phyloP scores from a whole-genome alignment of 768 basidiomycete genomes.

The Lactifluus subvellereus region DNA sequence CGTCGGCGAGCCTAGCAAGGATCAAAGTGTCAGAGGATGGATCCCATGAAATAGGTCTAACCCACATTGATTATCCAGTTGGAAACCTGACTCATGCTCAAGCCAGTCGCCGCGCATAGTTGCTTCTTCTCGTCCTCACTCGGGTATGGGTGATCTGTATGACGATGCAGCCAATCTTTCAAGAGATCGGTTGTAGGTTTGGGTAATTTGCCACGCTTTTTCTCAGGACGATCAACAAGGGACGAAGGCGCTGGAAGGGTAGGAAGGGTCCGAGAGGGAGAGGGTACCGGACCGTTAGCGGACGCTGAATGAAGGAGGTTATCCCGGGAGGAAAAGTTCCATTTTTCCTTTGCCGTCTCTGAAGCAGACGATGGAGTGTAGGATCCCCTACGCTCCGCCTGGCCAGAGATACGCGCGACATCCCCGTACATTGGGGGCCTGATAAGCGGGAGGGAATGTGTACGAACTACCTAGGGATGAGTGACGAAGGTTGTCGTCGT shows the following conservation, averaged over 20 bases:
- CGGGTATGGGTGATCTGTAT: constrained; percentile 86
- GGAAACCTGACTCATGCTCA: constrained; percentile 86
- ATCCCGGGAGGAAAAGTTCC: constrained; percentile 60
- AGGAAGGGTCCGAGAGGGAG: constrained; percentile 45
- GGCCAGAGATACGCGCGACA: constrained; percentile 66
- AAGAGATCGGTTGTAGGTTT: constrained; percentile 88
- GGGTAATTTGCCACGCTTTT: constrained; percentile 82
- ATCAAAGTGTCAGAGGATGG: constrained; percentile 21
- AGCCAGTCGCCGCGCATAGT: constrained; percentile 75
- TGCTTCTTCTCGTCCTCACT: constrained; percentile 89
- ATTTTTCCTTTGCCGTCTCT: constrained; percentile 57
- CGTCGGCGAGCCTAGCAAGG: constrained; percentile 62
- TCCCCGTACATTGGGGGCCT: constrained; percentile 47
- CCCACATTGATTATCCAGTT: constrained; percentile 91
- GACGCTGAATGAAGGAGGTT: constrained; percentile 44
- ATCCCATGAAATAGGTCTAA: constrained; percentile 17
- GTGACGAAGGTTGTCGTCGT: constrained; percentile 67
- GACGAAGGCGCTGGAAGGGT: constrained; percentile 42
- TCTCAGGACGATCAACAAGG: constrained; percentile 69
- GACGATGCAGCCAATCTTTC: constrained; percentile 83
- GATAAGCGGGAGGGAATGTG: constrained; percentile 24
- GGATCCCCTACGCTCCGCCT: constrained; percentile 57
- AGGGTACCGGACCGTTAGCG: constrained; percentile 35
- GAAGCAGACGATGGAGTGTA: constrained; percentile 31
- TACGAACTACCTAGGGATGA: constrained; percentile 52